Evolutionary conservation across 208 protist species (phyloP).

Genomic region (Trypanosoma cruzi): DNA sequence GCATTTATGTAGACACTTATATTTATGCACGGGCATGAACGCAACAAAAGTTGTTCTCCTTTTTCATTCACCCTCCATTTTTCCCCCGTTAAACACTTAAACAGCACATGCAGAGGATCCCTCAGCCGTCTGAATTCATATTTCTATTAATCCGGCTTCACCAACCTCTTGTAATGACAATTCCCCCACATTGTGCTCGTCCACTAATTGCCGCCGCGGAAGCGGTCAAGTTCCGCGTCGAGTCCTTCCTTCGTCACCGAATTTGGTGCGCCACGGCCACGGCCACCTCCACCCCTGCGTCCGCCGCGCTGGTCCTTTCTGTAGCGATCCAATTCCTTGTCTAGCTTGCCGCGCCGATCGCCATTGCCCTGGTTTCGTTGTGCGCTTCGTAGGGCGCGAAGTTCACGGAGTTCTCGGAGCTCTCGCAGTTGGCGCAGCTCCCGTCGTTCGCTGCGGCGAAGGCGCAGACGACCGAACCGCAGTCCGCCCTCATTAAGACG

Average conservation of each 20-base stretch:
- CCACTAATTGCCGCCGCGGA: constrained; percentile 48
- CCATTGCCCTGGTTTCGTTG: constrained; percentile 5
- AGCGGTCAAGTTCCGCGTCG: constrained; percentile 83
- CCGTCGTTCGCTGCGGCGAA: constrained; percentile 29
- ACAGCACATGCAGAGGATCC: background rate
- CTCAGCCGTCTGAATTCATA: background rate
- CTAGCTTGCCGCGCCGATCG: constrained; percentile 16
- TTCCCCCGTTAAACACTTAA: background rate
- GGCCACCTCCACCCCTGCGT: constrained; percentile 22
- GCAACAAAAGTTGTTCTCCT: background rate
- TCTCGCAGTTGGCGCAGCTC: constrained; percentile 17
- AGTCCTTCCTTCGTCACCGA: constrained; percentile 57
- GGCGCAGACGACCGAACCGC: constrained; percentile 33
- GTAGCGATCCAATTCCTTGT: constrained; percentile 23
- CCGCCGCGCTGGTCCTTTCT: constrained; percentile 21
- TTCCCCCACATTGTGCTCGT: background rate
- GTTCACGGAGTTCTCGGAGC: constrained; percentile 19
- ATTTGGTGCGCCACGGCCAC: constrained; percentile 23
- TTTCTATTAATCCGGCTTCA: background rate
- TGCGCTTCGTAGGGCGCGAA: background rate
- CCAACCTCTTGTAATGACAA: background rate
- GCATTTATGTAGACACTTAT: background rate
- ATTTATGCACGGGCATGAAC: background rate
- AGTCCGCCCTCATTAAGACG: constrained; percentile 5
- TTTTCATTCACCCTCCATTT: background rate